phyloP scores from a whole-genome alignment of 805 yeast species.

The Candida ortonii region DNA sequence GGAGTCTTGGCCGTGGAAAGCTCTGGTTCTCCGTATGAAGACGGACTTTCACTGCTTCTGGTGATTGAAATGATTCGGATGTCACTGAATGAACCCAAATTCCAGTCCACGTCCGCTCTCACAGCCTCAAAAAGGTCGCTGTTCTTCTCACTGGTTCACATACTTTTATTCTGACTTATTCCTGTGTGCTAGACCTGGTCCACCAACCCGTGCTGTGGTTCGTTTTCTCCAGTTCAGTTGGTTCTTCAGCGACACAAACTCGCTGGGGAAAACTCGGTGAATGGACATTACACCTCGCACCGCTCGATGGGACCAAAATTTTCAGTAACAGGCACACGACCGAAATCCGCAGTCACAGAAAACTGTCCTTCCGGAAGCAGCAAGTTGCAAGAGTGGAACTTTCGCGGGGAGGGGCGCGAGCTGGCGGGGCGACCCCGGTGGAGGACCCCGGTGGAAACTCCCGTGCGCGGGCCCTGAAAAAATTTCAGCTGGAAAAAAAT shows the following conservation, averaged over 20 bases:
- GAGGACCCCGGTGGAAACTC: neutral
- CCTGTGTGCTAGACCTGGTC: too few relatives aligned
- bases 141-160: too few relatives aligned
- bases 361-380: neutral
- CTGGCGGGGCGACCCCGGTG: constrained; percentile 1
- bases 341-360: constrained; percentile 14
- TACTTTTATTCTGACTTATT: too few relatives aligned
- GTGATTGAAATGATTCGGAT: too few relatives aligned
- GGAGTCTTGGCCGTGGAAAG: too few relatives aligned
- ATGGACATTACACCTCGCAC: constrained; percentile 20
- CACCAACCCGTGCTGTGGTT: neutral
- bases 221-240: neutral
- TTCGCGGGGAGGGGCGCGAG: constrained; percentile 1
- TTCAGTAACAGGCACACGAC: constrained; percentile 11
- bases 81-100: too few relatives aligned
- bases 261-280: too few relatives aligned
- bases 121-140: too few relatives aligned
- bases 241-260: too few relatives aligned
- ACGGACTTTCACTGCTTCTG: too few relatives aligned
- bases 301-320: constrained; percentile 10
- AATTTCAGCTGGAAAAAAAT: constrained; percentile 4
- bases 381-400: constrained; percentile 6
- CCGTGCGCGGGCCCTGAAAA: neutral
- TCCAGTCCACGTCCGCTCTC: too few relatives aligned
- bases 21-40: too few relatives aligned